Evolutionary conservation across 176 grass and related monocot genomes (phyloP), one percentile per base, ranked within the genome.

Genomic region (Metroxylon sagu): DNA sequence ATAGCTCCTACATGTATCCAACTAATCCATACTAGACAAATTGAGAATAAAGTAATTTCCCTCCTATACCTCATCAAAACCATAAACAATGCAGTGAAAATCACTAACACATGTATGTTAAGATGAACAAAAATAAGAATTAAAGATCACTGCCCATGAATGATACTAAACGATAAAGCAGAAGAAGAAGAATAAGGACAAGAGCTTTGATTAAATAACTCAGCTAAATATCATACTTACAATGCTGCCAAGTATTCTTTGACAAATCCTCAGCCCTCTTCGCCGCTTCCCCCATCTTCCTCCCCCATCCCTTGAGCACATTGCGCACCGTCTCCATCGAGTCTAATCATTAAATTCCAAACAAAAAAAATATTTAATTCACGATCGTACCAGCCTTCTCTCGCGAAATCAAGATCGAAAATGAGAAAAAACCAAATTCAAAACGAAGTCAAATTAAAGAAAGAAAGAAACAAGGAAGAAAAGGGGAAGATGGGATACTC

Each of bases 241-340:
- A 26, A 70, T 98, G 93, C 74, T 92, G 93, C 93, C 93, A 98
- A 19, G 93, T 98, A 76, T 88, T 92, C 76, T 71, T 79, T 16
- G 93, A 98, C 58, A 98, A 60, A 49, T 88, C 93, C 81, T 98
- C 93, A 4, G 93, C 84, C 62, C 83, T 98, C 79, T 79, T 78
- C 2, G 73, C 70, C 19, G 84, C 64, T 68, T 91, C 86, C 39
- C 93, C 84, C 7, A 88, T 76, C 68, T 83, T 98, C 53, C 73
- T 76, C 62, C 84, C 84, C 93, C 93, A 97, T 48, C 79, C 74
- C 31, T 66, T 81, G 48, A 97, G 78, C 54, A 76, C 93, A 8
- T 68, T 74, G 65, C 85, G 91, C 66, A 98, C 93, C 27, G 93
- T 73, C 57, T 92, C 87, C 79, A 57, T 80, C 7, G 78, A 85